phyloP scores from a whole-genome alignment of 148 eudicot genomes.

The Cornus florida region DNA sequence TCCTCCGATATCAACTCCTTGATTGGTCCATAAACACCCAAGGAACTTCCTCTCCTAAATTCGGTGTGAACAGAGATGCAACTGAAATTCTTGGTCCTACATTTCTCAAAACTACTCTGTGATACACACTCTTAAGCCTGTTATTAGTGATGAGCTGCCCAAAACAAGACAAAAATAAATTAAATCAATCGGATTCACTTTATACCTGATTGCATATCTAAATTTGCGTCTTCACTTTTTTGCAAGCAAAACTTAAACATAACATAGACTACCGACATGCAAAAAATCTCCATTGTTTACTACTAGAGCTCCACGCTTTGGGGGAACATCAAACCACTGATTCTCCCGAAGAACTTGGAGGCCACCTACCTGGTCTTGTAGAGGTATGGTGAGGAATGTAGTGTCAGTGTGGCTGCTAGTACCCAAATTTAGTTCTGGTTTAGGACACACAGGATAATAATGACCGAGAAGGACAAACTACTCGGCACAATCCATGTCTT shows the following conservation, averaged over 20 bases:
- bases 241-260: too few relatives aligned
- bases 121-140: too few relatives aligned
- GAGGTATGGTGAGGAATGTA: conserved; percentile 21
- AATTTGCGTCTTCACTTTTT: too few relatives aligned
- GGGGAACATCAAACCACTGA: conserved; percentile 28
- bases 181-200: too few relatives aligned
- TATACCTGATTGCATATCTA: too few relatives aligned
- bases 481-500: too few relatives aligned
- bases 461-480: conserved; percentile 7
- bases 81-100: conserved; percentile 47
- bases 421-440: conserved; percentile 26
- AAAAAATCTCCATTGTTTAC: conserved; percentile 15
- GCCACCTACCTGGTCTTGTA: conserved; percentile 31
- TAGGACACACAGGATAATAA: conserved; percentile 26
- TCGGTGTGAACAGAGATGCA: conserved; percentile 33
- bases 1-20: conserved; percentile 40
- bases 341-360: conserved; percentile 20
- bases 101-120: conserved; percentile 36
- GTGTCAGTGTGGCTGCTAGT: conserved; percentile 17
- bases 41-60: neutral
- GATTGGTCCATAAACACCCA: conserved; percentile 33
- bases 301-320: conserved; percentile 8
- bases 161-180: too few relatives aligned
- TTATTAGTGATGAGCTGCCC: conserved; percentile 39
- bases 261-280: too few relatives aligned